phyloP scores from a whole-genome alignment of 305 asterid species.

The Fraxinus angustifolia region DNA sequence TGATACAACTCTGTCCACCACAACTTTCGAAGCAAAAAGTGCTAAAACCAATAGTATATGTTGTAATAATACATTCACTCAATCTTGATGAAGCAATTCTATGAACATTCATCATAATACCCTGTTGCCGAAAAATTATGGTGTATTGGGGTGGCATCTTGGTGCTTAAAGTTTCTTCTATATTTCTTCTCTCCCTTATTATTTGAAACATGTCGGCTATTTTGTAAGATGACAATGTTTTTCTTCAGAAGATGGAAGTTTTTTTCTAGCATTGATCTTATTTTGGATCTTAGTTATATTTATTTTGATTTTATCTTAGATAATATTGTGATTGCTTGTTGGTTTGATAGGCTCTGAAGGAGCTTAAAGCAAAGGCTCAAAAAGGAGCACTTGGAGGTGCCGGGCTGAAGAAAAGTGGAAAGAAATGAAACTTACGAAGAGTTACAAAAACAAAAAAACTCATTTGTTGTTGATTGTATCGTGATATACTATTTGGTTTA shows the following conservation, averaged over 20 bases:
- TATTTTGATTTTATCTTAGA: neutral
- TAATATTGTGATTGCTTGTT: neutral
- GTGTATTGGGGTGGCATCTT: neutral
- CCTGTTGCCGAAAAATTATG: neutral
- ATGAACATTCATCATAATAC: neutral
- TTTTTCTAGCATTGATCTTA: neutral
- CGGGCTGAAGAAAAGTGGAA: conserved; percentile 95
- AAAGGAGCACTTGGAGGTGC: conserved; percentile 82
- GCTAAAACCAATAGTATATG: neutral
- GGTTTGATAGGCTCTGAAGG: conserved; percentile 67
- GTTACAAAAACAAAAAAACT: neutral
- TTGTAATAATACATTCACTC: neutral
- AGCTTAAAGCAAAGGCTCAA: conserved; percentile 78
- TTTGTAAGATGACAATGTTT: conserved; percentile 70
- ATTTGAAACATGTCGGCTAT: neutral
- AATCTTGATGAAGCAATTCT: neutral
- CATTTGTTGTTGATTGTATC: neutral
- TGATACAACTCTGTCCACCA: neutral
- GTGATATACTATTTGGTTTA: neutral
- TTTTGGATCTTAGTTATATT: neutral
- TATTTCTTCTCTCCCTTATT: neutral
- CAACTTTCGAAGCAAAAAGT: neutral
- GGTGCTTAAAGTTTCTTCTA: neutral
- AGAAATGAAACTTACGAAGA: conserved; percentile 45
- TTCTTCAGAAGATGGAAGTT: conserved; percentile 59